Evolutionary conservation across 345 rosid genomes (phyloP).

Genomic region (Arabis hirsuta): DNA sequence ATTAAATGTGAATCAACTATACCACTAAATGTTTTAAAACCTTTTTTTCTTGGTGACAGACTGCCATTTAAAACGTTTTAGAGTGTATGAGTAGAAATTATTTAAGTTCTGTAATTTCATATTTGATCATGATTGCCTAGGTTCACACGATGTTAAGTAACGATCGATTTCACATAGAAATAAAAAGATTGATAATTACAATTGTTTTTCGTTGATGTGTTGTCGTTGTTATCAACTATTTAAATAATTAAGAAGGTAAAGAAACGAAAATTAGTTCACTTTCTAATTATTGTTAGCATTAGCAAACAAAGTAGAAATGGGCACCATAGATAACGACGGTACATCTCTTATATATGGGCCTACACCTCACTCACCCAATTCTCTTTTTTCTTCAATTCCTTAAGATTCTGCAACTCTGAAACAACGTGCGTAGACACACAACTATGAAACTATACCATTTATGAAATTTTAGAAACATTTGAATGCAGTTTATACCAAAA

Average conservation of each 20-base stretch:
- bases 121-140: constrained; percentile 29
- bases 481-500: no score
- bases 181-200: not conserved
- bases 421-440: no score
- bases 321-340: constrained; percentile 45
- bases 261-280: constrained; percentile 31
- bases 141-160: constrained; percentile 28
- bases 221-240: not conserved
- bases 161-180: constrained; percentile 21
- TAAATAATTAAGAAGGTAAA: not conserved
- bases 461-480: no score
- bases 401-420: not conserved
- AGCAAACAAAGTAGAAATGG: constrained; percentile 39
- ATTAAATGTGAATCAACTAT: constrained; percentile 2
- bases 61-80: constrained; percentile 16
- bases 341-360: constrained; percentile 38
- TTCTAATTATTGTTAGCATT: constrained; percentile 36
- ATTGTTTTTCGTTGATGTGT: not conserved
- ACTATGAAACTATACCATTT: no score
- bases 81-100: not conserved
- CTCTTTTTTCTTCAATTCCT: not conserved
- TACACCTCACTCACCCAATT: constrained; percentile 36
- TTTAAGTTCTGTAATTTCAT: constrained; percentile 14
- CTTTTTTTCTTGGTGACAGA: constrained; percentile 11
- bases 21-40: constrained; percentile 1